Evolutionary conservation across 495 filamentous ascomycete genomes (phyloP), one percentile per base, ranked within the genome.

Genomic region (Podospora australis): DNA sequence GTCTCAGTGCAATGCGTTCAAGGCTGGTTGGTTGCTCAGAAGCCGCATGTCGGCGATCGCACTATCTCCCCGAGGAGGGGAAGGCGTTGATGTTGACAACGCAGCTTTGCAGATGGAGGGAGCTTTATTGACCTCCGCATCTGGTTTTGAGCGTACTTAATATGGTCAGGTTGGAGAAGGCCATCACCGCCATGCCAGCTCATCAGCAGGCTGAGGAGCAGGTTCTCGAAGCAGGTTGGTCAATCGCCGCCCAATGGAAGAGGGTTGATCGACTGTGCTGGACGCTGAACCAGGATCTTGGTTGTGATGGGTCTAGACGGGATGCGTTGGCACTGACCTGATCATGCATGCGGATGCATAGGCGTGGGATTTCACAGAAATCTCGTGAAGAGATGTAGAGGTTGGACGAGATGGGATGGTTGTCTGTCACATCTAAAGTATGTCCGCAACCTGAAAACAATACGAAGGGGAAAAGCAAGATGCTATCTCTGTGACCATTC

Each of bases 271-370:
- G n/a, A n/a, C n/a, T n/a, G n/a, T n/a, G 20, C 23, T 35, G 35
- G 10, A 19, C 8, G 28, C 17, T 39, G 17, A 49, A 25, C 35
- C 40, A 42, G 9, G 40, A 36, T 54, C 30, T 21, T 40, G 36
- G 46, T 45, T 25, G 39, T 23, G 39, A 26, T 30, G 34, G 36
- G 26, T 44, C 46, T 22, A 20, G 35, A 43, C 36, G 40, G 32
- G 54, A 51, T 55, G 58, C 23, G 54, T n/a, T 60, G 54, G 51
- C 54, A 60, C 34, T 32, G 41, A 41, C 47, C 28, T 40, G 35
- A 46, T 23, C 48, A 47, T 42, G 50, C 50, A 28, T 3, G 36
- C 7, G 23, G n/a, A 25, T 17, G 26, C 24, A 13, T 20, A 29
- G 36, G 25, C 14, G 22, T 20, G 26, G 24, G 24, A 40, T 41